Evolutionary conservation across 345 rosid species (phyloP), one percentile per base, ranked within the genome.

Genomic region (Microthlaspi erraticum): DNA sequence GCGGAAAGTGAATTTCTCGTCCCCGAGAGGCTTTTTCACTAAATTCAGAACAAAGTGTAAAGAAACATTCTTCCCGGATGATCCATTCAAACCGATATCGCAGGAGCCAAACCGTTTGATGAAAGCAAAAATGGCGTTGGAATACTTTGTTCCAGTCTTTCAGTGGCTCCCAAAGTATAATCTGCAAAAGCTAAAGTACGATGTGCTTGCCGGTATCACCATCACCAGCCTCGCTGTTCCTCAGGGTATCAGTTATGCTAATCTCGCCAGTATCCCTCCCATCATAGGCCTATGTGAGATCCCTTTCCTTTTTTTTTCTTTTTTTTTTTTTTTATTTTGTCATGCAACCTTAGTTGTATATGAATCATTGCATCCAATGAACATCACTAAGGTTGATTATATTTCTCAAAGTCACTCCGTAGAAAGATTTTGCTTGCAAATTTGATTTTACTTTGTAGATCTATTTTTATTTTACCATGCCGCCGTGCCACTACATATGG

Each of bases 181-280:
- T 66, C 8, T 91, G 1, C 64, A 41, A 7, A 52, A 77, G 39
- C 64, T 93, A 17, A 68, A 74, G 20, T 88, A 75, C 12, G 98
- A 93, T 66, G 14, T 93, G 6, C 91, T 93, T 6, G 97, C 98
- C 3, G 98, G 98, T 1, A 83, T 93, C 79, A 93, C 97, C 76
- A 90, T 93, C 39, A 84, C 97, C 62, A 82, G 87, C 68, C 92
- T 93, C 14, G 97, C 98, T 14, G 88, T 93, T 48, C 98, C 98
- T 57, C 97, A 93, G 60, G 98, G 98, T 11, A 93, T 90, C 69
- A 93, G 98, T 67, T 93, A 93, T 59, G 98, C 97, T 10, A 93
- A 87, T 75, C 98, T 93, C 49, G 97, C 84, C 9, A 34, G 71
- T 7, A 7, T 93, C 61, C 92, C 97, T 70, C 96, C 96, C 3